Evolutionary conservation across 2,329 filamentous ascomycete genomes (phyloP).

Genomic region (Bipolaris victoriae): DNA sequence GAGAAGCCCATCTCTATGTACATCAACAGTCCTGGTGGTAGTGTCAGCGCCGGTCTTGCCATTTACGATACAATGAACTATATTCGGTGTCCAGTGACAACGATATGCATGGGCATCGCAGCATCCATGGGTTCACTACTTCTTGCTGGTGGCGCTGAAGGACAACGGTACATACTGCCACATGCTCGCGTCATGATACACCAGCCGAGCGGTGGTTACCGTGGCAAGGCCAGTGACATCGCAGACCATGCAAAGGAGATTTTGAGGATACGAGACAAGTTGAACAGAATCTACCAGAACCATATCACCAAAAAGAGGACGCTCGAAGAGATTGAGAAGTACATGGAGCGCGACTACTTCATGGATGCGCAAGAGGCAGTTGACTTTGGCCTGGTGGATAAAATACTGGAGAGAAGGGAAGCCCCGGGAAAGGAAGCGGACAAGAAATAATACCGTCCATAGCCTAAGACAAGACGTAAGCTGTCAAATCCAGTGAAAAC

Average conservation of each 20-base stretch:
- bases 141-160: slow-evolving; percentile 81
- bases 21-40: slow-evolving; percentile 95
- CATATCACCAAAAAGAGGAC: slow-evolving; percentile 82
- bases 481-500: neutral
- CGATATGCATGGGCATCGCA: slow-evolving; percentile 92
- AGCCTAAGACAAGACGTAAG: neutral
- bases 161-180: slow-evolving; percentile 87
- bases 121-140: slow-evolving; percentile 94
- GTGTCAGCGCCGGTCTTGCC: slow-evolving; percentile 80
- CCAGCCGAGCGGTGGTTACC: slow-evolving; percentile 81
- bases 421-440: slow-evolving; percentile 50
- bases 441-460: slow-evolving; percentile 10
- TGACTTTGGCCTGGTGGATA: slow-evolving; percentile 89
- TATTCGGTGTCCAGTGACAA: slow-evolving; percentile 89
- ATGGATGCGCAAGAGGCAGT: slow-evolving; percentile 86
- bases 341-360: slow-evolving; percentile 98
- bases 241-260: slow-evolving; percentile 98
- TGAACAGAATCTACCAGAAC: slow-evolving; percentile 87
- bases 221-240: slow-evolving; percentile 77
- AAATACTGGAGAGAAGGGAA: slow-evolving; percentile 74
- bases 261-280: slow-evolving; percentile 78
- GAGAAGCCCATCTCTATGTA: slow-evolving; percentile 96
- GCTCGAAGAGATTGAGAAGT: slow-evolving; percentile 82
- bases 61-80: slow-evolving; percentile 99
- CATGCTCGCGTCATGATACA: slow-evolving; percentile 97